Conservation (phyloP, 2,329 filamentous ascomycete genomes). For the Aspergillus novoparasiticus region DNA sequence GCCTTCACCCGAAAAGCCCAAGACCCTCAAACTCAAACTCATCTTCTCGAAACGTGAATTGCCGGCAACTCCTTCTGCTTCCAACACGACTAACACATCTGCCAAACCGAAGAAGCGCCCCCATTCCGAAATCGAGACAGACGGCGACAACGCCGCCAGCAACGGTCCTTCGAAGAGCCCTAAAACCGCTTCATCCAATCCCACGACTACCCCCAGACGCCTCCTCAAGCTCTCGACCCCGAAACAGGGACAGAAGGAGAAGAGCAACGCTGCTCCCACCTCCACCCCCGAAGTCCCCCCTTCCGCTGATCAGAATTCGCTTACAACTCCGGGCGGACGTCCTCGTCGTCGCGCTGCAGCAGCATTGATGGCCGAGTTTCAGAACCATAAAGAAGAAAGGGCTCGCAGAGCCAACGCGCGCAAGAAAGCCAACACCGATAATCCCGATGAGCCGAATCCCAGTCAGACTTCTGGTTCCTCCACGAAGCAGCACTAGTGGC, state of each 20-base stretch:
- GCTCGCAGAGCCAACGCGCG: slow-evolving; percentile 21
- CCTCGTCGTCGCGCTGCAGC: slow-evolving; percentile 27
- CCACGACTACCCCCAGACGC: neutral
- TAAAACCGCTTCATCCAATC: neutral
- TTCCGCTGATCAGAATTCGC: slow-evolving; percentile 1
- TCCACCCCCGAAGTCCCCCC: slow-evolving; percentile 3
- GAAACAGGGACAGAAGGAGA: neutral
- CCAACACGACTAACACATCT: neutral
- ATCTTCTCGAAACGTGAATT: slow-evolving; percentile 14
- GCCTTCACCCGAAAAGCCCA: slow-evolving; percentile 5
- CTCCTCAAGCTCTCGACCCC: slow-evolving; percentile 4
- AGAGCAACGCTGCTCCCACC: neutral
- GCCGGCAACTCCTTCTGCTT: neutral
- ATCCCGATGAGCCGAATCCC: slow-evolving; percentile 2
- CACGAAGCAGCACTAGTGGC: neutral
- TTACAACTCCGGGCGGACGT: slow-evolving; percentile 20
- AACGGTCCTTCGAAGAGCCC: slow-evolving; percentile 5
- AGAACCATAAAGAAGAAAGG: slow-evolving; percentile 22
- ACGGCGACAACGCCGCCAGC: neutral
- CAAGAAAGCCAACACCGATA: slow-evolving; percentile 11
- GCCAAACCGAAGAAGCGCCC: slow-evolving; percentile 20
- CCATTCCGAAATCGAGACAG: slow-evolving; percentile 17
- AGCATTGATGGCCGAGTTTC: slow-evolving; percentile 23
- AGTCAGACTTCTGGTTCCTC: neutral
- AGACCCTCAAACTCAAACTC: slow-evolving; percentile 18